A percentile compares a stretch with the other conserved stretches of the same genome.
These are phyloP conservation scores for Ilyonectria robusta DNA, from an alignment of 2,329 filamentous ascomycete genomes.

Conservation along the genomic window DNA sequence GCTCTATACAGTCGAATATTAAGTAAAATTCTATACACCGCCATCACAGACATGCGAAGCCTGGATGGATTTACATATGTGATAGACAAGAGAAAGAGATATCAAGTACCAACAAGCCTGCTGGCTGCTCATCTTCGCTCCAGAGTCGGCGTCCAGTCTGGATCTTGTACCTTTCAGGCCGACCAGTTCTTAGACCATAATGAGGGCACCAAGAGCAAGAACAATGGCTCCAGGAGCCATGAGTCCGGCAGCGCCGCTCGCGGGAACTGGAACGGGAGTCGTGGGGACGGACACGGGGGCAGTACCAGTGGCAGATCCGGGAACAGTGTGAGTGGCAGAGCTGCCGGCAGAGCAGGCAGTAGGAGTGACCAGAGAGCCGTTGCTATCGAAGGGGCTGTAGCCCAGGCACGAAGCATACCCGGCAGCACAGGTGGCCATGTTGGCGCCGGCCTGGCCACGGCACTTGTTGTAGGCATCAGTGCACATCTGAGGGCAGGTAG, in stretches of 20 bases:
- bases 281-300: not conserved
- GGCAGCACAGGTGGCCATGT: conserved; percentile 44
- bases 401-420: conserved; percentile 43
- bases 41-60: too few species aligned
- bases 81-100: too few species aligned
- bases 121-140: too few species aligned
- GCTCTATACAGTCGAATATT: too few species aligned
- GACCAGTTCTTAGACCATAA: conserved; percentile 39
- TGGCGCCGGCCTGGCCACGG: conserved; percentile 35
- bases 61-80: too few species aligned
- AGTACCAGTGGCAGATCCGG: not conserved
- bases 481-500: conserved; percentile 41
- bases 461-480: conserved; percentile 33
- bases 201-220: conserved; percentile 44
- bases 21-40: too few species aligned
- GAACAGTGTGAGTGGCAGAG: not conserved
- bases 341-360: conserved; percentile 36
- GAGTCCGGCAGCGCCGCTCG: conserved; percentile 34
- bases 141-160: too few species aligned
- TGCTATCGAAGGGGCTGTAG: conserved; percentile 43
- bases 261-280: conserved; percentile 2
- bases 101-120: too few species aligned
- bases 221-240: conserved; percentile 41
- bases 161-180: too few species aligned
- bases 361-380: conserved; percentile 30